phyloP scores from a whole-genome alignment of 208 protist species.

The Angomonas ambiguus region DNA sequence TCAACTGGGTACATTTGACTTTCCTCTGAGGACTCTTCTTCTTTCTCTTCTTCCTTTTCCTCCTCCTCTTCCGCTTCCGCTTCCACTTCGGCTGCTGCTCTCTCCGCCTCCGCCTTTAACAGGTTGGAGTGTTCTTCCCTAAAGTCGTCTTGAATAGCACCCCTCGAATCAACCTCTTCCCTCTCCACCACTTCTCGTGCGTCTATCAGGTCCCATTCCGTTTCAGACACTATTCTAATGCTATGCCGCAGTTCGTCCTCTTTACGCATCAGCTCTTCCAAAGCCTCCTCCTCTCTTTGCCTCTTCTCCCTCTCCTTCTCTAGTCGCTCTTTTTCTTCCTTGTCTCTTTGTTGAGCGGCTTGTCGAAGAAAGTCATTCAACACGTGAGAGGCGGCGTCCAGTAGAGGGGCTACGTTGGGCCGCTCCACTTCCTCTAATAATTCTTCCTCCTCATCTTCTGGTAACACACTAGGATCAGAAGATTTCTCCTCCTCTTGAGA shows the following conservation, averaged over 20 bases:
- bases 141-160: neutral
- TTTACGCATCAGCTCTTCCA: neutral
- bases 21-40: neutral
- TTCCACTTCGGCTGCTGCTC: neutral
- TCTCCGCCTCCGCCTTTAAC: neutral
- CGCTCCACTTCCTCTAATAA: too few relatives aligned
- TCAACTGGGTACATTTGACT: too few relatives aligned
- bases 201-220: neutral
- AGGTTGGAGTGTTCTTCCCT: neutral
- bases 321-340: slow-evolving; percentile 7
- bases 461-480: neutral
- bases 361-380: neutral
- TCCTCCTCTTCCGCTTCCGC: neutral
- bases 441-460: neutral
- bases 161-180: neutral
- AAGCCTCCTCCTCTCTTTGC: slow-evolving; percentile 6
- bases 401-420: neutral
- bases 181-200: neutral
- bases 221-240: neutral
- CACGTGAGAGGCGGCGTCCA: neutral
- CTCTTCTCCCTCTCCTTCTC: slow-evolving; percentile 2
- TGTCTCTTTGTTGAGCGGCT: slow-evolving; percentile 7
- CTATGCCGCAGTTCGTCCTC: neutral
- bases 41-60: slow-evolving; percentile 4
- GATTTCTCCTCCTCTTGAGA: neutral